Evolutionary conservation across 371 early-diverging fungal genomes (phyloP).

Genomic region (Mortierella sp.): DNA sequence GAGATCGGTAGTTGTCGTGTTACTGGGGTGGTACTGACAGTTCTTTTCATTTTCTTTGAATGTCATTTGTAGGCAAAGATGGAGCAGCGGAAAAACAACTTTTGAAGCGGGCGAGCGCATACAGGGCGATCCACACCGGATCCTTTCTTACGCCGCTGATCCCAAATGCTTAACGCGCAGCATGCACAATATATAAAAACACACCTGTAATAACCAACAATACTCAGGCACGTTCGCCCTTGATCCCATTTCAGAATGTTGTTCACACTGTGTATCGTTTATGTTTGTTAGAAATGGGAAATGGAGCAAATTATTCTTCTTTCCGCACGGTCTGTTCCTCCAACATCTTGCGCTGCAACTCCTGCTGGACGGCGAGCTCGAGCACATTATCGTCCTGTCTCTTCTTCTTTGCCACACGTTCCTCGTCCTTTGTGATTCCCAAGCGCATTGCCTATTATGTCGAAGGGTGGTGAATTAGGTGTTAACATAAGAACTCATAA

Average conservation of each 20-base stretch:
- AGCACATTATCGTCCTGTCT: conserved; percentile 54
- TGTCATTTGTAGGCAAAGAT: conserved; percentile 33
- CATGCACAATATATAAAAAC: background rate
- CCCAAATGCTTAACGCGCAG: too few species aligned
- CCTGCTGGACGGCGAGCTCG: conserved; percentile 54
- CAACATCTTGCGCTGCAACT: conserved; percentile 50
- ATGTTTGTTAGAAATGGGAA: background rate
- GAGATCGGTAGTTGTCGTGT: background rate
- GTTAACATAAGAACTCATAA: background rate
- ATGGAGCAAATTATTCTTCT: background rate
- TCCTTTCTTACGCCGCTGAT: too few species aligned
- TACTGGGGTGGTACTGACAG: background rate
- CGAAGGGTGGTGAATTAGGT: background rate
- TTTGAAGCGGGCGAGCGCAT: conserved; percentile 3
- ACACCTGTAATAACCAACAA: background rate
- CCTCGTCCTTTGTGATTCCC: conserved; percentile 50
- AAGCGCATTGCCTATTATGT: conserved; percentile 43
- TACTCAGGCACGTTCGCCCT: background rate
- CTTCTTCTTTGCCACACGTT: conserved; percentile 52
- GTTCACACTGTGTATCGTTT: background rate
- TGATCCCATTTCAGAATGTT: background rate
- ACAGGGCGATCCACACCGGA: too few species aligned
- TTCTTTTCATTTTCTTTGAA: background rate
- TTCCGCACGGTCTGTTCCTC: conserved; percentile 51
- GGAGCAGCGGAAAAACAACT: conserved; percentile 49